Percentiles rank a stretch among this genome's conserved stretches.
Conservation (phyloP, 1,139 yeast genomes). For the Candida sanyaensis region DNA sequence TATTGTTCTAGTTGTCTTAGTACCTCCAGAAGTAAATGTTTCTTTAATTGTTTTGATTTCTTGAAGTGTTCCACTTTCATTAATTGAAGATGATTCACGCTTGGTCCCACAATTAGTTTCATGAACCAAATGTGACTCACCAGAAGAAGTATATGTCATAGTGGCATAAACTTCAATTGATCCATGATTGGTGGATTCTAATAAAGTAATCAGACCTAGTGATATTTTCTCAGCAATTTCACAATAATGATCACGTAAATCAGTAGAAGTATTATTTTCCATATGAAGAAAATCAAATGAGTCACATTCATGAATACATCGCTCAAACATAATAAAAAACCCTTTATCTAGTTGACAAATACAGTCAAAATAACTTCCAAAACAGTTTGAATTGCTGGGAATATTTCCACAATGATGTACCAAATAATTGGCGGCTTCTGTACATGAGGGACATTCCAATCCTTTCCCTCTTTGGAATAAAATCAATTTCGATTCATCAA, state of each 20-base stretch:
- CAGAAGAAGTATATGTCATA: neutral
- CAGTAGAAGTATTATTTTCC: neutral
- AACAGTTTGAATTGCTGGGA: neutral
- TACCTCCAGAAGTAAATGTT: neutral
- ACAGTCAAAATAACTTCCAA: constrained; percentile 5
- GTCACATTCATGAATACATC: constrained; percentile 7
- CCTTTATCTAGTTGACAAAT: constrained; percentile 6
- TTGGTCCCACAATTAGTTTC: neutral
- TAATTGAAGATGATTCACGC: neutral
- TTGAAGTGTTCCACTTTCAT: neutral
- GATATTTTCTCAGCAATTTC: constrained; percentile 4
- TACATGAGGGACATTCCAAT: constrained; percentile 2
- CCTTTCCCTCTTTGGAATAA: neutral
- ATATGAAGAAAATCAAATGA: neutral
- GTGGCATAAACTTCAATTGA: neutral
- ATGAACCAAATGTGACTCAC: neutral
- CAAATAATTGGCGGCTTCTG: constrained; percentile 1
- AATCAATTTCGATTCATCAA: neutral
- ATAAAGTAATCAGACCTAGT: neutral
- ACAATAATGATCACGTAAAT: constrained; percentile 7
- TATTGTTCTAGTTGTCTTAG: neutral
- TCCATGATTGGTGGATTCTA: neutral
- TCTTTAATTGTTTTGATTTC: neutral
- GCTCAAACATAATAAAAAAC: constrained; percentile 4
- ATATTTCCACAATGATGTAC: constrained; percentile 5